Base-by-base conservation (phyloP, 2,329 filamentous ascomycete species). In the Cladosporium cucumerinum region DNA sequence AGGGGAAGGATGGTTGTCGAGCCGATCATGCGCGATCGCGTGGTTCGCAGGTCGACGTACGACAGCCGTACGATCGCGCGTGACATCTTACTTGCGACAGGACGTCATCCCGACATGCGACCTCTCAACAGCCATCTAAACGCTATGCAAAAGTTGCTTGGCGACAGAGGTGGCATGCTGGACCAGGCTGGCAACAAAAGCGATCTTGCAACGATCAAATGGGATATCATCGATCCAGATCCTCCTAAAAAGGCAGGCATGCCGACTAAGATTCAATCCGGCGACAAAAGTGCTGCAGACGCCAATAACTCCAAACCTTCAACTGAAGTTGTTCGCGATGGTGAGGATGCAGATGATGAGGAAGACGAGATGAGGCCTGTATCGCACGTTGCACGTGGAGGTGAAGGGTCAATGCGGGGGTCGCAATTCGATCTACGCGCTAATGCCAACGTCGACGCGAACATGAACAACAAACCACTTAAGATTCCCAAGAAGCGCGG, bases 31-130 rank as follows among this genome's bases (percentile, higher is more conserved):
- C 77, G 75, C 57, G 79, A 79, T 60, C 79, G 81, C 43, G 81
- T 81, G 10, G 74, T 80, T 5, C 76, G 79, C 28, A 83, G 83
- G 66, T 79, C 79, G 6, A 79, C 75, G 18, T 90, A 90, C 71
- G 82, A 89, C 70, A 81, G 84, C 1, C 80, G 82, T 52, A 89
- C 86, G 0, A 87, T 90, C 66, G 87, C 87, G 5, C 78, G 86
- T 59, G 86, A 89, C 72, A 81, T 90, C 7, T 77, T 90, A 12
- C 82, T 89, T 58, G 84, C 86, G 18, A 81, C 85, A 14, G 86
- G 86, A 18, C 82, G 84, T 65, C 87, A 89, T 72, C 87, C 87
- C 0, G 82, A 82, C 11, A 84, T 87, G 73, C 76, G 81, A 28
- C 75, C 79, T 2, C 74, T 90, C 39, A 90, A 90, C 70, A 78